Conservation (phyloP, 306 rosid species). For the Rubus parviflorus region DNA sequence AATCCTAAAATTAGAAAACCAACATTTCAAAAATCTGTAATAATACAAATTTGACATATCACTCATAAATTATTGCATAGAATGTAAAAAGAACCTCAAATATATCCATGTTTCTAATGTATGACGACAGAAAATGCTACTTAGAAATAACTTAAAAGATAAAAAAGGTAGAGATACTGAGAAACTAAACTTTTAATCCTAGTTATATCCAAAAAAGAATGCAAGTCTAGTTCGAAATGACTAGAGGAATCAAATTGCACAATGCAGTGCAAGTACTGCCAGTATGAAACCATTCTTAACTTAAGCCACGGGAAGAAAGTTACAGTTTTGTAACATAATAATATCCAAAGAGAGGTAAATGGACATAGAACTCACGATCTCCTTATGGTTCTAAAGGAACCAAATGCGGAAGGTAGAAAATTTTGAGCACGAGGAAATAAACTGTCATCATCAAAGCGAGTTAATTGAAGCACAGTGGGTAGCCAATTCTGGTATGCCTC, state of each 20-base stretch:
- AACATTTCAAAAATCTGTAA: not conserved
- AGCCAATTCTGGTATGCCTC: slow-evolving; percentile 95
- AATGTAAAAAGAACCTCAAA: not conserved
- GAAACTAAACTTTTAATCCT: not conserved
- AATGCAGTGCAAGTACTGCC: not conserved
- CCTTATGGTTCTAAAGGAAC: slow-evolving; percentile 71
- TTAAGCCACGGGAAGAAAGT: not conserved
- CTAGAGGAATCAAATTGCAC: not conserved
- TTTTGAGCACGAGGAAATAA: slow-evolving; percentile 41
- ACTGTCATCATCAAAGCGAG: slow-evolving; percentile 42
- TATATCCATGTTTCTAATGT: not conserved
- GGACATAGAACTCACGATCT: slow-evolving; percentile 62
- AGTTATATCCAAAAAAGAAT: not conserved
- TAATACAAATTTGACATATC: not conserved
- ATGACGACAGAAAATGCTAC: not conserved
- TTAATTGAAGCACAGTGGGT: slow-evolving; percentile 71
- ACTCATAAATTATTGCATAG: not conserved
- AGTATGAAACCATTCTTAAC: slow-evolving; percentile 12
- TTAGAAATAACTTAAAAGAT: not conserved
- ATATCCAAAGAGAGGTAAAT: slow-evolving; percentile 18
- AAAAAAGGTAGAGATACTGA: too few species aligned
- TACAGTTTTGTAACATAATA: slow-evolving; percentile 14
- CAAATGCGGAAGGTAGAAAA: slow-evolving; percentile 40
- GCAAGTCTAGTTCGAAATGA: slow-evolving; percentile 4
- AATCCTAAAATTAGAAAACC: not conserved